phyloP scores from a whole-genome alignment of 1,284 basidiomycete species.

The Apiotrichum brassicae region DNA sequence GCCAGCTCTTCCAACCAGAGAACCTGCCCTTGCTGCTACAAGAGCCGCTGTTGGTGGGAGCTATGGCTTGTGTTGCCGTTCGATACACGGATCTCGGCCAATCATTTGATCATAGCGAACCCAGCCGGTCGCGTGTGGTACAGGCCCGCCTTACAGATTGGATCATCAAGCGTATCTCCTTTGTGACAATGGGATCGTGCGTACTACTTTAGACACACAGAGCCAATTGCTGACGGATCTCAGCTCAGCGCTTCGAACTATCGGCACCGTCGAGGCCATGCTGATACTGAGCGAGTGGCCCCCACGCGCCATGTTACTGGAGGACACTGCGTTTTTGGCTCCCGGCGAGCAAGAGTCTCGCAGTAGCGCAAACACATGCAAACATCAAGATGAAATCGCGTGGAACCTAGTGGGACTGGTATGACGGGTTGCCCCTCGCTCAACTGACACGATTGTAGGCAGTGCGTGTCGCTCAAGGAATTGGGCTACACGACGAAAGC shows the following conservation, averaged over 20 bases:
- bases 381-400: constrained; percentile 18
- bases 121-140: constrained; percentile 9
- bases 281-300: constrained; percentile 24
- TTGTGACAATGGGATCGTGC: constrained; percentile 19
- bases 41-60: constrained; percentile 15
- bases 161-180: constrained; percentile 16
- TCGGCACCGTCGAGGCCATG: constrained; percentile 23
- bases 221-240: too few relatives aligned
- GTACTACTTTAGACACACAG: background rate
- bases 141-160: constrained; percentile 14
- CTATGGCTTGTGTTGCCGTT: constrained; percentile 13
- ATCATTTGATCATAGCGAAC: constrained; percentile 13
- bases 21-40: constrained; percentile 11
- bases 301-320: constrained; percentile 11
- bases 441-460: constrained; percentile 5
- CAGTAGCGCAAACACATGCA: constrained; percentile 7
- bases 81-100: constrained; percentile 17
- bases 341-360: background rate
- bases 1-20: constrained; percentile 14
- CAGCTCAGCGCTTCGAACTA: constrained; percentile 15
- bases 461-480: constrained; percentile 17
- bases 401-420: constrained; percentile 19
- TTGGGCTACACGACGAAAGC: constrained; percentile 16
- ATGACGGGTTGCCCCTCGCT: background rate
- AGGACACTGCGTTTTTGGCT: constrained; percentile 6